Conservation (phyloP, 495 filamentous ascomycete species). For the Lasiosphaeria miniovina region DNA sequence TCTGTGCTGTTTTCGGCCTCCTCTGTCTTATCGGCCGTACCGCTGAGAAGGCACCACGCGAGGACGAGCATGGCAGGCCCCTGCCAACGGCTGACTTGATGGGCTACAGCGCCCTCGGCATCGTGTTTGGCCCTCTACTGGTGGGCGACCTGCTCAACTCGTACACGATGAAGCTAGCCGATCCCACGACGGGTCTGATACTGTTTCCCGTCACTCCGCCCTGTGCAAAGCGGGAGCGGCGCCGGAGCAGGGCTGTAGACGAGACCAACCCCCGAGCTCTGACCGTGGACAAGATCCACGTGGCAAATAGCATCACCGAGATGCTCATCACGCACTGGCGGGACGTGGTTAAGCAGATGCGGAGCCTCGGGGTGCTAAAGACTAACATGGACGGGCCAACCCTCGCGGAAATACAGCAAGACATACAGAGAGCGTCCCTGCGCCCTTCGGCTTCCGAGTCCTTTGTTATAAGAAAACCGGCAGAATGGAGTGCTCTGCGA, state of each 20-base stretch:
- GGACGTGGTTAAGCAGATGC: slow-evolving; percentile 55
- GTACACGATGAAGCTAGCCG: slow-evolving; percentile 39
- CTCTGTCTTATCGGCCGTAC: slow-evolving; percentile 53
- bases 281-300: slow-evolving; percentile 45
- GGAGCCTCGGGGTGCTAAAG: slow-evolving; percentile 33
- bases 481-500: slow-evolving; percentile 13
- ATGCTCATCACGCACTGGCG: slow-evolving; percentile 59
- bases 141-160: slow-evolving; percentile 53
- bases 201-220: slow-evolving; percentile 34
- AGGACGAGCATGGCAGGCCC: slow-evolving; percentile 46
- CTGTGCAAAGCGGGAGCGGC: slow-evolving; percentile 39
- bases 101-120: slow-evolving; percentile 60
- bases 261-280: slow-evolving; percentile 13
- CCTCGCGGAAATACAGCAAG: neutral
- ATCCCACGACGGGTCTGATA: slow-evolving; percentile 36
- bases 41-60: slow-evolving; percentile 47
- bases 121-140: slow-evolving; percentile 63
- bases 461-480: slow-evolving; percentile 20
- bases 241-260: slow-evolving; percentile 18
- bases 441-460: slow-evolving; percentile 28
- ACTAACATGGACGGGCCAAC: slow-evolving; percentile 5
- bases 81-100: slow-evolving; percentile 51
- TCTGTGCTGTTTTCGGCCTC: slow-evolving; percentile 65
- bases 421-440: slow-evolving; percentile 1
- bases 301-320: slow-evolving; percentile 54